A percentile compares a stretch with the other conserved stretches of the same genome.
Evolutionary conservation across 495 filamentous ascomycete species (phyloP).

Genomic region (Aspergillus affinis): DNA sequence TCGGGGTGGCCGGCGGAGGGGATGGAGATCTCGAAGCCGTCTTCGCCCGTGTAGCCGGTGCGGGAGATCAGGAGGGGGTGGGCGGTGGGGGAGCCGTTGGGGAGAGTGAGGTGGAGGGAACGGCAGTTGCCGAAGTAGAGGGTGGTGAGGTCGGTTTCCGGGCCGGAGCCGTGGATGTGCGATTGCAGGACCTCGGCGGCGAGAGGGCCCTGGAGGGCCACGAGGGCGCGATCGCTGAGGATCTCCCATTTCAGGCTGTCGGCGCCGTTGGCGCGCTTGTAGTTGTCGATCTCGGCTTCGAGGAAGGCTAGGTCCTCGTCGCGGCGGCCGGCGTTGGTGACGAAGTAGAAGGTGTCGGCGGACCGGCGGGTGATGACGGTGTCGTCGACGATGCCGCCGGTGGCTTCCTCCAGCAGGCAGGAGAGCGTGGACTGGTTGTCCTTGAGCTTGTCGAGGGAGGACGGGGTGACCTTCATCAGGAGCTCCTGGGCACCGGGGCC

Average conservation of each 20-base stretch:
- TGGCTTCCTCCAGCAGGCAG: conserved; percentile 71
- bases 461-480: conserved; percentile 77
- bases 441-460: conserved; percentile 55
- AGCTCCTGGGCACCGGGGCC: conserved; percentile 77
- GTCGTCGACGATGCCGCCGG: conserved; percentile 92
- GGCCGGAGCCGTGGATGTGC: conserved; percentile 43
- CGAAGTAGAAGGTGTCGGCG: conserved; percentile 77
- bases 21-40: conserved; percentile 95
- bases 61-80: conserved; percentile 73
- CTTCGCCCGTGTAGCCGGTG: conserved; percentile 95
- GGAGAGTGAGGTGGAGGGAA: conserved; percentile 52
- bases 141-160: conserved; percentile 57
- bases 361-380: conserved; percentile 77
- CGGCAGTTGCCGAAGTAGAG: conserved; percentile 80
- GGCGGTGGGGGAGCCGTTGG: conserved; percentile 41
- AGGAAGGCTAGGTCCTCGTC: conserved; percentile 84
- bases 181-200: conserved; percentile 63
- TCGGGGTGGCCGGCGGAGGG: conserved; percentile 41
- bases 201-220: conserved; percentile 87
- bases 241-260: conserved; percentile 68
- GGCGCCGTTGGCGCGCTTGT: conserved; percentile 45
- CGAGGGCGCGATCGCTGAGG: conserved; percentile 61
- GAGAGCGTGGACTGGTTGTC: conserved; percentile 72
- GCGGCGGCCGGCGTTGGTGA: conserved; percentile 92
- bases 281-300: conserved; percentile 56